Conservation (phyloP, 768 basidiomycete species). For the Phaeotremella skinneri region DNA sequence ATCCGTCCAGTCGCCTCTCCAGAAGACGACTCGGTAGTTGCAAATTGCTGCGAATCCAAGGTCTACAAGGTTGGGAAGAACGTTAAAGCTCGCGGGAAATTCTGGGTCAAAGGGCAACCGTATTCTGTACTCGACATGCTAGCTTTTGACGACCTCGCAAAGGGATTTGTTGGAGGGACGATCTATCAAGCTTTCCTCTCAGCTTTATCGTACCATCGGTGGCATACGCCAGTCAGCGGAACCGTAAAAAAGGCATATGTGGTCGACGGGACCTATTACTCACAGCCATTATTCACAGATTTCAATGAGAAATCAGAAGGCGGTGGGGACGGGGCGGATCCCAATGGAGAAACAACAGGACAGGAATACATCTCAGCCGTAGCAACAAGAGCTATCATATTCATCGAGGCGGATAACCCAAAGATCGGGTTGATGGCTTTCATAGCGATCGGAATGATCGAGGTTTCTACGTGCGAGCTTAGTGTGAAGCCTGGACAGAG, state of each 20-base stretch:
- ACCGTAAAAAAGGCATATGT: slow-evolving; percentile 57
- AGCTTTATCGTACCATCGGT: slow-evolving; percentile 62
- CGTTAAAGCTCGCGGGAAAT: slow-evolving; percentile 55
- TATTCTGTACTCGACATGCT: slow-evolving; percentile 65
- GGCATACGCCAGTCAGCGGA: slow-evolving; percentile 61
- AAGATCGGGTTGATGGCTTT: slow-evolving; percentile 62
- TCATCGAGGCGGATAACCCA: slow-evolving; percentile 60
- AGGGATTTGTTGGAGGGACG: slow-evolving; percentile 57
- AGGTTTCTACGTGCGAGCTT: slow-evolving; percentile 63
- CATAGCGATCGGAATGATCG: slow-evolving; percentile 62
- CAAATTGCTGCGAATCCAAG: slow-evolving; percentile 60
- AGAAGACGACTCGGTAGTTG: slow-evolving; percentile 54
- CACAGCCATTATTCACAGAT: slow-evolving; percentile 48
- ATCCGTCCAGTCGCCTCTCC: slow-evolving; percentile 55
- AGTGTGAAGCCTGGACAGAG: slow-evolving; percentile 56
- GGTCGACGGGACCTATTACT: slow-evolving; percentile 50
- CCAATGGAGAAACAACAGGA: slow-evolving; percentile 39
- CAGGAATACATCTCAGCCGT: slow-evolving; percentile 55
- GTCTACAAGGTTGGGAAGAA: slow-evolving; percentile 55
- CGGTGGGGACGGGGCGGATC: slow-evolving; percentile 43
- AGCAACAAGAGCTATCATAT: slow-evolving; percentile 59
- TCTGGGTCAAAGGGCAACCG: slow-evolving; percentile 65
- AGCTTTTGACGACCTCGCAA: slow-evolving; percentile 52
- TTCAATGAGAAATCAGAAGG: slow-evolving; percentile 53
- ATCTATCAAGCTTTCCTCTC: slow-evolving; percentile 62